Evolutionary conservation across 176 grass and related monocot genomes (phyloP).

Genomic region (Juncus inflexus): DNA sequence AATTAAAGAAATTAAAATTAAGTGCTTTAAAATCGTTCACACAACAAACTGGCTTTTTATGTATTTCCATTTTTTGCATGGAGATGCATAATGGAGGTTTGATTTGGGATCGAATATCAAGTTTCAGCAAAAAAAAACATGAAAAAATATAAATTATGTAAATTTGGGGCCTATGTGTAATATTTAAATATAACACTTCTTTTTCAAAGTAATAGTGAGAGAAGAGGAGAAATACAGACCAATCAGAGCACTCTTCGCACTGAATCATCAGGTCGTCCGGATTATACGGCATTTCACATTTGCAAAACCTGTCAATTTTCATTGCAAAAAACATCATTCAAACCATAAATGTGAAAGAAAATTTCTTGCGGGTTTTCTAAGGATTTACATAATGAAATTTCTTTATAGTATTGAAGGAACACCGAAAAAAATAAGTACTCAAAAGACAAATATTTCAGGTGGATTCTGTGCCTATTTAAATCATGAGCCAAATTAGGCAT

Average conservation of each 20-base stretch:
- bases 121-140: background rate
- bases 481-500: too few relatives aligned
- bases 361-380: slow-evolving; percentile 7
- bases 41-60: background rate
- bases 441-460: too few relatives aligned
- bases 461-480: too few relatives aligned
- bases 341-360: background rate
- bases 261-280: slow-evolving; percentile 99
- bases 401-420: too few relatives aligned
- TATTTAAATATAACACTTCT: background rate
- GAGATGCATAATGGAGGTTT: too few relatives aligned
- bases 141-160: background rate
- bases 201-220: slow-evolving; percentile 11
- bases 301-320: slow-evolving; percentile 74
- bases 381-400: background rate
- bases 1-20: slow-evolving; percentile 5
- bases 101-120: background rate
- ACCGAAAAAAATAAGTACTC: too few relatives aligned
- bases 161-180: too few relatives aligned
- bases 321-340: too few relatives aligned
- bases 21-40: background rate
- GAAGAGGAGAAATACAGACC: slow-evolving; percentile 42
- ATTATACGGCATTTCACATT: slow-evolving; percentile 99
- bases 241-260: slow-evolving; percentile 89
- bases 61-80: background rate